Evolutionary conservation across 2,329 filamentous ascomycete species (phyloP).

Genomic region (Rutstroemia sp.): DNA sequence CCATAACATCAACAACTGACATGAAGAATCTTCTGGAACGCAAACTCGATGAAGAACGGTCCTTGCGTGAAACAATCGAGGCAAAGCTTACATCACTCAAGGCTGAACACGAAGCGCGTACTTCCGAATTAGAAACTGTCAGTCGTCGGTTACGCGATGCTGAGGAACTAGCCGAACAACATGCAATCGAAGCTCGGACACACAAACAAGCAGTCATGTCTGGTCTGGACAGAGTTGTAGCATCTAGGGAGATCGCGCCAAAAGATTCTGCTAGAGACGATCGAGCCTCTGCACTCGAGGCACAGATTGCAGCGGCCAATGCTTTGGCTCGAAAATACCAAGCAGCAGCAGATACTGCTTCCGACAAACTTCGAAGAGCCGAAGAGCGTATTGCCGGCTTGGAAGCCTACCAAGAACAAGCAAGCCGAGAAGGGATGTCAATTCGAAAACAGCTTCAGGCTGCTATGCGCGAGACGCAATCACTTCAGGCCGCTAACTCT

Average conservation of each 20-base stretch:
- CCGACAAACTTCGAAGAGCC: constrained; percentile 82
- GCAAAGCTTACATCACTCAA: constrained; percentile 68
- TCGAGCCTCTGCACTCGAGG: constrained; percentile 66
- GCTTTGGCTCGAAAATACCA: constrained; percentile 81
- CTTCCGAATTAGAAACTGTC: constrained; percentile 66
- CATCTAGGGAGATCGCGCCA: constrained; percentile 41
- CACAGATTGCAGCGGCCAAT: constrained; percentile 72
- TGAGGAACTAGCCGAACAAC: constrained; percentile 80
- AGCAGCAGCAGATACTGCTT: constrained; percentile 75
- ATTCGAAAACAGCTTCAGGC: constrained; percentile 86
- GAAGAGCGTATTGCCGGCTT: constrained; percentile 96
- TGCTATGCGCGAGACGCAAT: constrained; percentile 74
- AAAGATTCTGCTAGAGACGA: constrained; percentile 48
- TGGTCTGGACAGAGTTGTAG: constrained; percentile 68
- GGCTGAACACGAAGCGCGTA: constrained; percentile 74
- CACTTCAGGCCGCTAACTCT: constrained; percentile 70
- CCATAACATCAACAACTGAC: constrained; percentile 70
- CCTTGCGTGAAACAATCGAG: constrained; percentile 68
- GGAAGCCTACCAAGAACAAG: constrained; percentile 95
- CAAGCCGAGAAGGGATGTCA: constrained; percentile 83
- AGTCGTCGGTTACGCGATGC: constrained; percentile 73
- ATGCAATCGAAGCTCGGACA: constrained; percentile 78
- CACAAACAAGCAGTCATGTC: constrained; percentile 77
- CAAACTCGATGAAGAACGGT: constrained; percentile 76
- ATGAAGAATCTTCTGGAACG: constrained; percentile 71